A percentile compares a stretch with the other conserved stretches of the same genome.
Conservation (phyloP, 495 filamentous ascomycete genomes). For the Talaromyces borbonicus region DNA sequence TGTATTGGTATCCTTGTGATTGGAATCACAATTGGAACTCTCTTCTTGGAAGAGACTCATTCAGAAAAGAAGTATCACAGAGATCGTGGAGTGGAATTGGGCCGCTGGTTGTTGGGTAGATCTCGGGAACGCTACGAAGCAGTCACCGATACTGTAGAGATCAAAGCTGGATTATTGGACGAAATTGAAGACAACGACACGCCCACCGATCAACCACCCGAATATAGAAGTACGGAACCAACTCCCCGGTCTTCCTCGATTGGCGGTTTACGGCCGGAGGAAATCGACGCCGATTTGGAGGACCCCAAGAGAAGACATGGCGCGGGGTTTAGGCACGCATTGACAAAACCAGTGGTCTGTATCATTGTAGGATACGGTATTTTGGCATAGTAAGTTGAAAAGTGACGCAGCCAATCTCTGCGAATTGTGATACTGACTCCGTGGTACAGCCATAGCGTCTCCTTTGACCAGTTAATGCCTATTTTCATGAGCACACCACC, state of each 20-base stretch:
- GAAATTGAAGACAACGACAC: slow-evolving; percentile 43
- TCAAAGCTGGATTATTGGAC: slow-evolving; percentile 13
- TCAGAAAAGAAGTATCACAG: slow-evolving; percentile 65
- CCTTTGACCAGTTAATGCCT: slow-evolving; percentile 87
- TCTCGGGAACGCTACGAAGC: slow-evolving; percentile 22
- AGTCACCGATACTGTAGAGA: slow-evolving; percentile 13
- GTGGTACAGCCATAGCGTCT: slow-evolving; percentile 69
- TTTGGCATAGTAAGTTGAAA: slow-evolving; percentile 75
- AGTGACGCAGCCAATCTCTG: slow-evolving; percentile 4
- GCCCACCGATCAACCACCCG: slow-evolving; percentile 48
- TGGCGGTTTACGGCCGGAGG: slow-evolving; percentile 17
- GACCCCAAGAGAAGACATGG: slow-evolving; percentile 23
- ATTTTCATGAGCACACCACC: slow-evolving; percentile 76
- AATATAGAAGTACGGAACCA: slow-evolving; percentile 58
- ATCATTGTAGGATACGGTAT: slow-evolving; percentile 87
- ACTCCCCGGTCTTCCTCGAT: slow-evolving; percentile 47
- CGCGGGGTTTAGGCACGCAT: slow-evolving; percentile 40
- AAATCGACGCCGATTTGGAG: slow-evolving; percentile 35
- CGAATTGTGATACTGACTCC: slow-evolving; percentile 18
- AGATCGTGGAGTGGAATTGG: slow-evolving; percentile 68
- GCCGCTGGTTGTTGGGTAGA: slow-evolving; percentile 57
- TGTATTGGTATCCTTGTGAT: slow-evolving; percentile 69
- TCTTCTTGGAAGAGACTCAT: slow-evolving; percentile 96
- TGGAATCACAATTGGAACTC: slow-evolving; percentile 70
- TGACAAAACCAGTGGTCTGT: slow-evolving; percentile 71